Base-by-base conservation (phyloP, 2,329 filamentous ascomycete genomes). In the Colletotrichum costaricense region DNA sequence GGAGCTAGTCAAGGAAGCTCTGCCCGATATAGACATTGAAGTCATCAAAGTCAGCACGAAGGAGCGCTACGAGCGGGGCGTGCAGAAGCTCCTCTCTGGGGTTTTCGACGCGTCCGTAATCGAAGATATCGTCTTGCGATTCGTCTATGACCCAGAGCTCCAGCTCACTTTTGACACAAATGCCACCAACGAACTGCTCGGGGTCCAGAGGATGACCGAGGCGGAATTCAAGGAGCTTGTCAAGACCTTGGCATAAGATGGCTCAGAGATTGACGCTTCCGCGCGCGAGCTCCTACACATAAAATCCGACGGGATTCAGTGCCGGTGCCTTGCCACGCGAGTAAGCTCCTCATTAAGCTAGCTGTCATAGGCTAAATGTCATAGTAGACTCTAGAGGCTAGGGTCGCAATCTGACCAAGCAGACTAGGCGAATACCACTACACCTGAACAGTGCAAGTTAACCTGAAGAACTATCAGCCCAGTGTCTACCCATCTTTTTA, bases 1-100 rank as follows among this genome's bases (percentile, higher is more conserved):
- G 2, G 80, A 75, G 46, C 63, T 75, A 6, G 74, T 42, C 38
- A 42, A 42, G 38, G 38, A 42, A 42, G 38, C 38, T 42, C 38
- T 68, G 57, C 65, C 65, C 26, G 46, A 63, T 22, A 28, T 42
- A 9, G 42, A 68, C n/a, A 16, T 68, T 14, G 65, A 68, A 5
- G 52, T 68, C 28, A 35, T 69, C 58, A 14, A 57, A 5, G 59
- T 57, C 35, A 63, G 42, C 66, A 63, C 57, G n/a, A 49, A 56
- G 58, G 58, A 69, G 33, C 66, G 66, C 5, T 69, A 64, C 52
- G 46, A 69, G 22, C 42, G 66, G 46, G 59, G 67, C 59, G 26
- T 69, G 12, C 28, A 46, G 67, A 69, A 69, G 58, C 35, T 69
- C 33, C 9, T 56, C 14, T 56, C 59, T n/a, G 59, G 67, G 12